Base-by-base conservation (phyloP, 1,284 basidiomycete species). In the Cryptococcus floricola region DNA sequence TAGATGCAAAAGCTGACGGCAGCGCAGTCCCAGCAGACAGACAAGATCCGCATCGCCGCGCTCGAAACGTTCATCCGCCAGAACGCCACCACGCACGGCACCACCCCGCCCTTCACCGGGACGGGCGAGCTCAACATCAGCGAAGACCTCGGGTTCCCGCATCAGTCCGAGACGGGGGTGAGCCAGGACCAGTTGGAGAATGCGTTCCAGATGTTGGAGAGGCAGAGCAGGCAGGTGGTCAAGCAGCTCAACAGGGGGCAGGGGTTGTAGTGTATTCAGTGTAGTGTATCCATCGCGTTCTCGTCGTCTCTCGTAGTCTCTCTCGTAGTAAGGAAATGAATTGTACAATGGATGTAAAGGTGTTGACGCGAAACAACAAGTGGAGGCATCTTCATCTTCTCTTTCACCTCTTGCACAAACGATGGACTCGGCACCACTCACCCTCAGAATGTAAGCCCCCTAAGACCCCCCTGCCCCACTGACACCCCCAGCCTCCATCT, bases 381-480 rank as follows among this genome's bases (percentile, higher is more conserved):
- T 34, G 31, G 31, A 34, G 31, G 31, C n/a, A n/a, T n/a, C n/a
- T 34, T 3, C 31, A 34, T 34, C 31, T 23, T 23, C 5, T 3
- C 31, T 8, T 34, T 34, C 31, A 34, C 23, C 27, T 23, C 14
- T 14, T 46, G 2, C 39, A 8, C 34, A 10, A 52, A 61, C 19
- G n/a, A 66, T 64, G 68, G 68, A 65, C 4, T 39, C 50, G 14
- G 61, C 64, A 16, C 68, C 66, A 9, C 54, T 70, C 18, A 60
- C 63, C 12, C 56, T 70, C 25, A 59, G 58, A 7, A 58, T 68
- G 68, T 70, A 52, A 58, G 31, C 27, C 19, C 2, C 13, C 19
- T 2, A 19, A 19, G 1, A 1, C 19, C n/a, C 38, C n/a, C 6
- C 14, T 14, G 1, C 39, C 18, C 50, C 7, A 28, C 44, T 46